Evolutionary conservation across 805 yeast species (phyloP).

Genomic region (Tetrapisispora phaffii): DNA sequence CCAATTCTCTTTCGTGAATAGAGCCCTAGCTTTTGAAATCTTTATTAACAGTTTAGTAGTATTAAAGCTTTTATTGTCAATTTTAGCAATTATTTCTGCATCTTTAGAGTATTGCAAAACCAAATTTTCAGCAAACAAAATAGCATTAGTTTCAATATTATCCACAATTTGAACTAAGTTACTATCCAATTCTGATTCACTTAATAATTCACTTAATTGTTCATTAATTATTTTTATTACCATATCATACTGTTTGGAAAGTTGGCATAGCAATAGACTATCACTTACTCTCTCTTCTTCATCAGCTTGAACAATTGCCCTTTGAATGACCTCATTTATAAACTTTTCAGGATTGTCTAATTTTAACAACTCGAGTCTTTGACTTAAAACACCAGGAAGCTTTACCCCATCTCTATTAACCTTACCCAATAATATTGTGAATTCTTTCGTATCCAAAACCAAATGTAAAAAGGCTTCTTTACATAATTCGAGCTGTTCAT

Average conservation of each 20-base stretch:
- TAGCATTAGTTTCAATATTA: slow-evolving; percentile 36
- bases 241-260: slow-evolving; percentile 77
- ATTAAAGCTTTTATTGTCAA: slow-evolving; percentile 46
- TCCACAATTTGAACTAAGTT: slow-evolving; percentile 35
- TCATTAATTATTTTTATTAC: slow-evolving; percentile 68
- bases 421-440: slow-evolving; percentile 73
- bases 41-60: slow-evolving; percentile 56
- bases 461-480: slow-evolving; percentile 78
- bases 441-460: slow-evolving; percentile 78
- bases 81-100: slow-evolving; percentile 47
- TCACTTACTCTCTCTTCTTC: slow-evolving; percentile 86
- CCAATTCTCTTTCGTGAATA: slow-evolving; percentile 49
- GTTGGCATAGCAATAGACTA: slow-evolving; percentile 74
- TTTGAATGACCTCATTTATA: slow-evolving; percentile 63
- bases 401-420: slow-evolving; percentile 67
- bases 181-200: slow-evolving; percentile 58
- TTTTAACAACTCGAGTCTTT: slow-evolving; percentile 54
- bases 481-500: slow-evolving; percentile 45
- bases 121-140: slow-evolving; percentile 30
- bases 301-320: slow-evolving; percentile 77
- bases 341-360: slow-evolving; percentile 51
- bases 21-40: slow-evolving; percentile 57
- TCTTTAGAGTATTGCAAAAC: slow-evolving; percentile 38
- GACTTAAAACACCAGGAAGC: slow-evolving; percentile 75
- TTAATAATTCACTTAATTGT: slow-evolving; percentile 66